Base-by-base conservation (phyloP, 1,284 basidiomycete genomes). In the Fistulinella cinereoalba region DNA sequence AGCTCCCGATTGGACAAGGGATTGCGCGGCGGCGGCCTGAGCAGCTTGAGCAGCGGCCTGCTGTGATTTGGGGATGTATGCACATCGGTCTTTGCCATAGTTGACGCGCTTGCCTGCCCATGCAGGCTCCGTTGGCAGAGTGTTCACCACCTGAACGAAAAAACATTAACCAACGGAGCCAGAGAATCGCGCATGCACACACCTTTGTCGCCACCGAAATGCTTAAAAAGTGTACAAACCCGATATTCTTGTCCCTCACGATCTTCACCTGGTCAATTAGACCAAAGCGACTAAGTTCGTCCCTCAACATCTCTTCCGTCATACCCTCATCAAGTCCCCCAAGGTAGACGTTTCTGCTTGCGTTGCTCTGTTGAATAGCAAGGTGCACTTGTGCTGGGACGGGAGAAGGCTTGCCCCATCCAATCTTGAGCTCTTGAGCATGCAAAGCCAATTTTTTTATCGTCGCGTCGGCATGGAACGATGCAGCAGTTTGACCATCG, bases 191-290 rank as follows among this genome's bases (percentile, higher is more conserved):
- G 21, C 21, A 22, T 4, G n/a, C 11, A 62, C 64, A 19, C 41
- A 91, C 92, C 85, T 96, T 96, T 57, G 88, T 95, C 25, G 94
- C 94, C 32, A 88, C 83, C 12, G 86, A 80, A 65, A 97, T 96
- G 67, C 88, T 92, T 60, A 97, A 73, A 75, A 97, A 97, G 70
- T 97, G 94, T 32, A 97, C 90, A 65, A 97, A 97, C 7, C 92
- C 94, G 54, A 97, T 97, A 62, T 95, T 94, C 79, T 97, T 97
- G 75, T 97, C 94, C 51, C 92, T 75, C 33, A 97, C 94, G 61
- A 97, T 96, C 79, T 97, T 97, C 65, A 97, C 92, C 67, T 97
- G 94, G 70, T 97, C 94, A 62, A 97, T 97, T 36, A 94, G 75
- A n/a, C 94, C 94, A 61, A 94, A 97, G 33, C 88, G 77, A 60